Base-by-base conservation (phyloP, 768 basidiomycete genomes). In the Nidula microcarpa region DNA sequence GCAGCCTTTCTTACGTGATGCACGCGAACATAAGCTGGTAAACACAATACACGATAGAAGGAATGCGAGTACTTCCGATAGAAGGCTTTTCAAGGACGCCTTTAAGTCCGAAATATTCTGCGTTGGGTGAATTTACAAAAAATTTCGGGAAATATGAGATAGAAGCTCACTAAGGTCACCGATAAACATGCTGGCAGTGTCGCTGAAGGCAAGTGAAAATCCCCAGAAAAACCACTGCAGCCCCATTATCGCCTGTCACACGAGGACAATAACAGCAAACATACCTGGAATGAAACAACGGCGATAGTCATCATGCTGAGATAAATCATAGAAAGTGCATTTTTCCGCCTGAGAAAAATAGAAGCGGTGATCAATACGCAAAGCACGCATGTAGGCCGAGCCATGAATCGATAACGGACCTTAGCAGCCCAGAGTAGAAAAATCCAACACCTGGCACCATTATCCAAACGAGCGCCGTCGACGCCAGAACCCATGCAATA, bases 201-300 rank as follows among this genome's bases (percentile, higher is more conserved):
- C 89, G 55, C 87, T 89, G 74, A 98, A 98, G 0, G 95, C 82
- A 16, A 98, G 76, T 1, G 93, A 94, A 72, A 80, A 98, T 1
- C 95, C 95, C 95, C 95, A 97, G 78, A 96, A 94, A 76, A 93
- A 94, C 93, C 93, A 95, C 87, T 94, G 57, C 13, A 55, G 55
- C 59, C 60, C 33, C 16, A 43, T 33, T 5, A 6, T 17, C 33
- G 43, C 45, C 32, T 45, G 23, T 35, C 14, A 46, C 44, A 9
- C 11, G 39, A 33, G 18, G 30, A 50, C 2, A 16, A 8, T 37
- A 23, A 23, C 23, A 23, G 23, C 23, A 23, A 23, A 56, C 82
- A 53, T 55, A 91, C 91, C 77, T 93, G 88, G 74, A 94, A 93
- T 4, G 86, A 87, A 34, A 93, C 89, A 60, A 89, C 80, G 0